Evolutionary conservation across 306 rosid genomes (phyloP), one percentile per base, ranked within the genome.

Genomic region (Cyamopsis tetragonoloba): DNA sequence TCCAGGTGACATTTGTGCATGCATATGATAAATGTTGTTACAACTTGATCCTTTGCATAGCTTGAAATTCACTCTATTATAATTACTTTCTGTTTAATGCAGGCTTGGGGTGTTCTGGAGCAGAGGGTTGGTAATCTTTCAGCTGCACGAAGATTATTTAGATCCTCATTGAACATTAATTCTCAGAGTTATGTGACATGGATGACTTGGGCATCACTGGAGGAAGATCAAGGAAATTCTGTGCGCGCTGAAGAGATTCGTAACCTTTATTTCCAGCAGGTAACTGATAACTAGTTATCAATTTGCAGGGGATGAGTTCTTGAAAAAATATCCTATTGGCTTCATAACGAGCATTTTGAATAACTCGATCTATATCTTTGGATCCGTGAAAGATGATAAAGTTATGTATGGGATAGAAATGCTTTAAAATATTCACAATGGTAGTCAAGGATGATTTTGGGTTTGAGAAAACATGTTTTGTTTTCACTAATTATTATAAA

Each of bases 51-150:
- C 35, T 57, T 60, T 51, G 9, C 26, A 4, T 23, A 58, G 37
- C 34, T 50, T 44, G 54, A 17, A 14, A 20, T 50, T 58, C 28
- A 50, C 9, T 56, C 35, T 32, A n/a, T 24, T 13, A 34, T 47
- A 22, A 58, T 35, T 7, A 37, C 31, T 44, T 42, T 14, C 32
- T 26, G 7, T n/a, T 10, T 7, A 27, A 74, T 68, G 82, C 79
- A 93, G 97, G 98, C 98, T 74, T 93, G 98, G 98, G 98, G 98
- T 64, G 97, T 93, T 81, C 82, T 89, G 49, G 98, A 93, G 80
- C 87, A 93, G 79, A 86, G 91, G 82, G 68, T 38, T 78, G 96
- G 93, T 17, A 89, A 93, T 67, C 73, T 86, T 41, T 80, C 89
- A 43, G 80, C 93, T 26, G 96, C 98, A 4, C 81, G 96, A 19